Base-by-base conservation (phyloP, 169 alveolate species). In the Fabrea salina region DNA sequence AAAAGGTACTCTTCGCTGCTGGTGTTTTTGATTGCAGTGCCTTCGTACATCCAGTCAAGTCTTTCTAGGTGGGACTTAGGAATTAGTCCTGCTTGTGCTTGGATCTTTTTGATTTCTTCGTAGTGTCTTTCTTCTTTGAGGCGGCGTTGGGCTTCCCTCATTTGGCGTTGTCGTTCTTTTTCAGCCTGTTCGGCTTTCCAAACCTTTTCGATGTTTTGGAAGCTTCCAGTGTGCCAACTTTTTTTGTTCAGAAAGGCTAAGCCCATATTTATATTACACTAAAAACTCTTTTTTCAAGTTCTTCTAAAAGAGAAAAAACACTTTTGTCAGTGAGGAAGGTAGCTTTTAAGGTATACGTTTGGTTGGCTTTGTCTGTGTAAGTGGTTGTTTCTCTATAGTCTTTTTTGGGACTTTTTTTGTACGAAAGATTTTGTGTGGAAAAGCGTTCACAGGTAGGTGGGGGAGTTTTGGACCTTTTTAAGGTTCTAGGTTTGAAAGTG, bases 1-100 rank as follows among this genome's bases (percentile, higher is more conserved):
- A 87, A 77, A 44, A 87, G 75, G 66, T 71, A 86, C 33, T 86
- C 93, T 78, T 90, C 95, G 66, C 88, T 85, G 11, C 81, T 74
- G 16, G 61, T 81, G n/a, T 57, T 74, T 16, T 79, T 59, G 44
- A 71, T 87, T 30, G 79, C 68, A 5, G 85, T 87, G 22, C 91
- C 89, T 77, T 90, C 88, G 57, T 90, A 90, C 92, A 90, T 86
- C 88, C 89, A 90, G 43, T 90, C 95, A 40, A 90, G 82, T 75
- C 92, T 82, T 41, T 86, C 58, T 49, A 87, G 78, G 64, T 82
- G 86, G 49, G 88, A 81, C 33, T 84, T 87, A 13, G 92, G 92
- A 51, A 90, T 87, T 51, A 90, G 80, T 13, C 92, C 92, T 16
- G 85, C 85, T 74, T 82, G 78, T 3, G 71, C 89, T 67, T 89